phyloP scores from a whole-genome alignment of 495 filamentous ascomycete species.

The Xylaria acuta region DNA sequence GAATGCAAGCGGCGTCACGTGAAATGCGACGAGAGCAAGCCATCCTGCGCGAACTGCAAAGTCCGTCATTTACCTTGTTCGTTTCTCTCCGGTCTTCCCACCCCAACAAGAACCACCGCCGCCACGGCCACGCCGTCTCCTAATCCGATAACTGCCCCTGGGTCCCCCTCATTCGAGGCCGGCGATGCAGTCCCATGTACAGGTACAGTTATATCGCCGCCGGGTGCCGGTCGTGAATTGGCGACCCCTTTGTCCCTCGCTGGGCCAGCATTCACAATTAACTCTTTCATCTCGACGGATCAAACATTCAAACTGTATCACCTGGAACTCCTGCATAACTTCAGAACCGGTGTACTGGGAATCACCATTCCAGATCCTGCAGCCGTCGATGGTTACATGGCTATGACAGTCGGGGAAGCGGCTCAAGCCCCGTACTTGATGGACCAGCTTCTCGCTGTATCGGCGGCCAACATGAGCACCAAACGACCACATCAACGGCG shows the following conservation, averaged over 20 bases:
- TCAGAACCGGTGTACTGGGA: conserved; percentile 21
- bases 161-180: neutral
- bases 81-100: conserved; percentile 10
- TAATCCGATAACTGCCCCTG: neutral
- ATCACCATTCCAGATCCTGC: neutral
- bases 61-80: conserved; percentile 13
- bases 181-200: neutral
- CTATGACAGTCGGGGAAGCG: conserved; percentile 25
- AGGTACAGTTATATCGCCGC: neutral
- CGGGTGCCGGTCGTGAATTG: neutral
- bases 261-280: neutral
- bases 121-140: neutral
- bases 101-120: neutral
- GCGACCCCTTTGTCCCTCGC: neutral
- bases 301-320: conserved; percentile 34
- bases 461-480: conserved; percentile 48
- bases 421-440: conserved; percentile 48
- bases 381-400: conserved; percentile 10
- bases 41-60: conserved; percentile 33
- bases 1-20: conserved; percentile 36
- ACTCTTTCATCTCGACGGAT: conserved; percentile 4
- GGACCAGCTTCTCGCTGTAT: conserved; percentile 48
- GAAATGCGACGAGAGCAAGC: conserved; percentile 37
- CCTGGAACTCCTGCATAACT: conserved; percentile 35
- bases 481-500: conserved; percentile 23